Evolutionary conservation across 257 asterid species (phyloP), one percentile per base, ranked within the genome.

Genomic region (Plantago major): DNA sequence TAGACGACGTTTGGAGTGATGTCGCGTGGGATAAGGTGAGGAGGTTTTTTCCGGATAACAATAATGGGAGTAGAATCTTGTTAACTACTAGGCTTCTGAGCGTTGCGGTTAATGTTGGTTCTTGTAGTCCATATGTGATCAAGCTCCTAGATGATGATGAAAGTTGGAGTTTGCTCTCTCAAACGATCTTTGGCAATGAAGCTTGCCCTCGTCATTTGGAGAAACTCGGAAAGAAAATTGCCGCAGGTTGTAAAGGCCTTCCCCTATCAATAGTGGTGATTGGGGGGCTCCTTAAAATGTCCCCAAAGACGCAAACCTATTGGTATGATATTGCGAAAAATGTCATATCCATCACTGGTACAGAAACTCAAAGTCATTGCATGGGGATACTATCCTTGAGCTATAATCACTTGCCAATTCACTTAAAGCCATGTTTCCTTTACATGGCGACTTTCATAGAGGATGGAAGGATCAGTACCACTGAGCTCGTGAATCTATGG

Each of bases 321-420:
- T 62, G 64, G 69, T 13, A 28, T 6, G 6, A 54, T 37, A 42
- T 69, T 46, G 74, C 47, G 5, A 1, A 43, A 33, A 37, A 63
- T 33, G 7, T 69, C 9, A 46, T 40, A 33, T 38, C 58, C 40
- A 15, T 69, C 47, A 0, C 62, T 9, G 13, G 18, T 14, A 42
- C 46, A 28, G 15, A 62, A 8, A 22, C n/a, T 10, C 48, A 56
- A 58, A 30, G 40, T 5, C 26, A 22, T 22, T 2, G 26, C 26
- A 4, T 28, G 40, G 46, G 46, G 26, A 40, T 60, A 33, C 53
- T 69, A 46, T 62, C 63, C 17, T 46, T 69, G 42, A 69, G 68
- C 61, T 62, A 69, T 11, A 53, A 62, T 16, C 57, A 62, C 69
- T 69, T 69, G 68, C 68, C 74, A 6, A 37, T 9, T 1, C 52